Evolutionary conservation across 805 yeast genomes (phyloP).

Genomic region (Kodamaea kaohsiungensis): DNA sequence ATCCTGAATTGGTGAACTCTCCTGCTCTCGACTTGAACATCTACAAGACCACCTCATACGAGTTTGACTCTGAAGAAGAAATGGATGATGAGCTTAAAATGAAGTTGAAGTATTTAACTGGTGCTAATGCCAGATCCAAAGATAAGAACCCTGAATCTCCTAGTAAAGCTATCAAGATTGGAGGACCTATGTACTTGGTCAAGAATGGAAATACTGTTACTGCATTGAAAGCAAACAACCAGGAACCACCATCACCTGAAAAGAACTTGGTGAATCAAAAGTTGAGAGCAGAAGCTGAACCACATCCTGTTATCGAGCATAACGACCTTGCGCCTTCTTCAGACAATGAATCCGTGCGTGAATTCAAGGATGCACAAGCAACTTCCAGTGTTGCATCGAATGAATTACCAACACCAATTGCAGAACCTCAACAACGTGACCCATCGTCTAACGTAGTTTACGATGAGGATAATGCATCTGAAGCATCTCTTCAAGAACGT

Average conservation of each 20-base stretch:
- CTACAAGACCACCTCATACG: constrained; percentile 30
- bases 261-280: constrained; percentile 8
- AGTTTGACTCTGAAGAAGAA: neutral
- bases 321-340: neutral
- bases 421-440: neutral
- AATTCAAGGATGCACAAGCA: neutral
- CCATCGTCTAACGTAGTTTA: neutral
- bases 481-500: constrained; percentile 31
- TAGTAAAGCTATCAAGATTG: constrained; percentile 14
- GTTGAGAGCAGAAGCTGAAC: constrained; percentile 10
- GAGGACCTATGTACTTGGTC: constrained; percentile 38
- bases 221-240: constrained; percentile 3
- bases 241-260: constrained; percentile 1
- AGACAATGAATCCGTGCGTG: neutral
- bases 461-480: constrained; percentile 6
- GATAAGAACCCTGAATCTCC: constrained; percentile 11
- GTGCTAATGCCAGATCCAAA: constrained; percentile 12
- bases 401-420: neutral
- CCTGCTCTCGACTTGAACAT: constrained; percentile 17
- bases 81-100: constrained; percentile 14
- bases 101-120: constrained; percentile 15
- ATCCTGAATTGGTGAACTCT: constrained; percentile 16
- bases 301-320: neutral
- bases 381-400: neutral
- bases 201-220: constrained; percentile 23